These are phyloP conservation scores for Cylindricascospora bacillispora DNA, from an alignment of 1,139 yeast species.

Conservation along the genomic window DNA sequence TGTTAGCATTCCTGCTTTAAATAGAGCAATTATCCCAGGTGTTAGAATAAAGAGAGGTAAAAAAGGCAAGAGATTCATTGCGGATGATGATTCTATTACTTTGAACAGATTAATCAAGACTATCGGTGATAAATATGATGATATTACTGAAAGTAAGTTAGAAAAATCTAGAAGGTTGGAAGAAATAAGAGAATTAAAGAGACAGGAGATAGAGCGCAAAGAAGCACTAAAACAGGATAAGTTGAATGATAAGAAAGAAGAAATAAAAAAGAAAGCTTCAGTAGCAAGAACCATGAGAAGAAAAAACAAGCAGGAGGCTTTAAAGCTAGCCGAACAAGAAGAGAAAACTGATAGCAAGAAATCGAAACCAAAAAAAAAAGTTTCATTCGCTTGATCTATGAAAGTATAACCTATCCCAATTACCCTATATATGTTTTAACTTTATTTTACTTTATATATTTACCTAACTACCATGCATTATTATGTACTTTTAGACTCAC, in stretches of 20 bases:
- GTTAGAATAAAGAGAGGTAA: constrained; percentile 68
- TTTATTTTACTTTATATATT: too few species aligned
- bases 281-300: constrained; percentile 58
- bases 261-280: constrained; percentile 57
- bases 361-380: not conserved
- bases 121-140: constrained; percentile 73
- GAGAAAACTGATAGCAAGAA: not conserved
- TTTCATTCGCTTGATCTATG: not conserved
- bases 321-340: not conserved
- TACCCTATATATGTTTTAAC: too few species aligned
- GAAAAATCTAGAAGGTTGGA: constrained; percentile 85
- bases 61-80: constrained; percentile 85
- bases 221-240: constrained; percentile 59
- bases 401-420: too few species aligned
- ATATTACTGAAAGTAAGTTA: constrained; percentile 75
- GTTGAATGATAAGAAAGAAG: constrained; percentile 66
- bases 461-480: too few species aligned
- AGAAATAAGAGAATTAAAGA: constrained; percentile 75
- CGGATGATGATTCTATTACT: constrained; percentile 53
- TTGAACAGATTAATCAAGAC: constrained; percentile 58
- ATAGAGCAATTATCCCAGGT: constrained; percentile 78
- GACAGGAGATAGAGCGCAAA: constrained; percentile 74
- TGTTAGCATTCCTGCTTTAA: constrained; percentile 65
- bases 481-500: too few species aligned
- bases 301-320: constrained; percentile 33